A percentile compares a stretch with the other conserved stretches of the same genome.
phyloP scores from a whole-genome alignment of 202 grass and related monocot genomes.

The Carex sylvatica region DNA sequence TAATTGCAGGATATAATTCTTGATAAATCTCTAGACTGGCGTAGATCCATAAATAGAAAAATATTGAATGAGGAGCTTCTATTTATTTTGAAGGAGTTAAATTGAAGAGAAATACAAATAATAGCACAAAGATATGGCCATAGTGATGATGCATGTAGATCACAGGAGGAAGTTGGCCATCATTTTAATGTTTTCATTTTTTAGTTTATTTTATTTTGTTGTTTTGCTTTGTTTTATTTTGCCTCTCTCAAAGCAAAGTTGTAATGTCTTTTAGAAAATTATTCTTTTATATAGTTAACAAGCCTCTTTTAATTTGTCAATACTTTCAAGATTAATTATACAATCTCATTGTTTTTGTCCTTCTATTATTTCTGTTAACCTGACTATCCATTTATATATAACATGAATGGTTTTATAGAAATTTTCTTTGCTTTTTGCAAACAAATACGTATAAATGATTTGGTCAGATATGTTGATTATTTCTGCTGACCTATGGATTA shows the following conservation, averaged over 20 bases:
- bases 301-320: not conserved
- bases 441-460: not conserved
- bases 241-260: not conserved
- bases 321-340: not conserved
- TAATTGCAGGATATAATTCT: slow-evolving; percentile 59
- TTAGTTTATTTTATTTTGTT: not conserved
- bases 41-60: slow-evolving; percentile 43
- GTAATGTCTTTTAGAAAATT: slow-evolving; percentile 2
- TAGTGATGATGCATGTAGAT: too few species aligned
- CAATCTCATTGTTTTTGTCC: not conserved
- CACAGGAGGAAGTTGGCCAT: too few species aligned
- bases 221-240: not conserved
- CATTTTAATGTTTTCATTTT: not conserved
- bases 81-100: slow-evolving; percentile 54
- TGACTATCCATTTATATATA: not conserved
- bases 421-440: not conserved
- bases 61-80: slow-evolving; percentile 52
- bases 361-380: not conserved
- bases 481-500: too few species aligned
- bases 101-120: slow-evolving; percentile 51
- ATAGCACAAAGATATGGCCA: slow-evolving; percentile 44
- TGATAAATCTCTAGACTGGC: slow-evolving; percentile 42
- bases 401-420: not conserved
- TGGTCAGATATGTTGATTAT: not conserved
- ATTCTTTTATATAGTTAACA: not conserved